Evolutionary conservation across 163 green algal species (phyloP).

Genomic region (Chlorella variabilis): DNA sequence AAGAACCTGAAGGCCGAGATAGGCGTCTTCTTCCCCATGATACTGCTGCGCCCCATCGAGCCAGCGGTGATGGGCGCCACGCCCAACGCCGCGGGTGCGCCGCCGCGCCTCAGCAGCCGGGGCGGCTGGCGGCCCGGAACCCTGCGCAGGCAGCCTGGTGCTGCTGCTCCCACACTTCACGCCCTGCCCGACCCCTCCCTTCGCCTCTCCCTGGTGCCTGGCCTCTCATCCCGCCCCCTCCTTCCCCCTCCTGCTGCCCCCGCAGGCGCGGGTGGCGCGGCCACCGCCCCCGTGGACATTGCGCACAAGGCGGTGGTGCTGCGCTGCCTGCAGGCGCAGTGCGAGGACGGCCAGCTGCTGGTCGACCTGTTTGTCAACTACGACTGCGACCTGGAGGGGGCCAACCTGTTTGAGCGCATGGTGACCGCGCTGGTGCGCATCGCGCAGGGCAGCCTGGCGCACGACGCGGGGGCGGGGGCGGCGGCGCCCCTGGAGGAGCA

Average conservation of each 20-base stretch:
- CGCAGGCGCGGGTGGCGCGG: constrained; percentile 12
- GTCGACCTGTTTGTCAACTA: constrained; percentile 99
- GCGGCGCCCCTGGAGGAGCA: constrained; percentile 57
- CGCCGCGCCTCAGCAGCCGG: neutral
- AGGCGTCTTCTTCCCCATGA: constrained; percentile 98
- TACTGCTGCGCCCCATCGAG: constrained; percentile 94
- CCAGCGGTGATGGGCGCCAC: constrained; percentile 44
- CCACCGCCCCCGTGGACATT: constrained; percentile 49
- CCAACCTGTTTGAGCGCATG: constrained; percentile 95
- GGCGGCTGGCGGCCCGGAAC: neutral
- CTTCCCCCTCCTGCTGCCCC: too few relatives aligned
- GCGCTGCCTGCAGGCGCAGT: constrained; percentile 79
- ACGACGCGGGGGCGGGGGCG: constrained; percentile 35
- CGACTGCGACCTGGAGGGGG: constrained; percentile 95
- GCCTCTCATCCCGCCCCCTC: neutral
- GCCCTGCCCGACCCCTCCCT: neutral
- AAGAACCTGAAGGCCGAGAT: constrained; percentile 73
- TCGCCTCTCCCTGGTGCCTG: neutral
- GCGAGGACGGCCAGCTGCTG: constrained; percentile 89
- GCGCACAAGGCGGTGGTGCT: constrained; percentile 81
- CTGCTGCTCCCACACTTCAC: neutral
- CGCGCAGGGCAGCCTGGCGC: constrained; percentile 61
- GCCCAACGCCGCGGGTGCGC: constrained; percentile 35
- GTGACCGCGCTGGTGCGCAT: constrained; percentile 40
- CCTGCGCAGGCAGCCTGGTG: too few relatives aligned